A percentile compares a stretch with the other conserved stretches of the same genome.
phyloP scores from a whole-genome alignment of 192 early-diverging fungal genomes.

The Globomyces pollinis-pini region DNA sequence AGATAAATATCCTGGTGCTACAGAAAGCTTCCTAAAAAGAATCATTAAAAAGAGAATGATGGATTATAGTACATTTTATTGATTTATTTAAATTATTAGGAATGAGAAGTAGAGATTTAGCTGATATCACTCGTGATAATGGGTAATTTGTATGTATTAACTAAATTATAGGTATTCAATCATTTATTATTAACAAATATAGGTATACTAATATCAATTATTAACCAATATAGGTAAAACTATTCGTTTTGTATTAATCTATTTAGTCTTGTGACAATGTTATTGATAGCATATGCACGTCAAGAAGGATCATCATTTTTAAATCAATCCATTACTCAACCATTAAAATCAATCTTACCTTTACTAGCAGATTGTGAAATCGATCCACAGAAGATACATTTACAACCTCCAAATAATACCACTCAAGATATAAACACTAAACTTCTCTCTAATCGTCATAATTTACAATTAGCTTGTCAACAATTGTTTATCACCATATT shows the following conservation, averaged over 20 bases:
- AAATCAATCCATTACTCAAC: slow-evolving; percentile 11
- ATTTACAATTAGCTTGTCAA: slow-evolving; percentile 38
- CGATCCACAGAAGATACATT: slow-evolving; percentile 23
- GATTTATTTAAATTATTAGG: no score
- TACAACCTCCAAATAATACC: not conserved
- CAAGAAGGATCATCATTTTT: slow-evolving; percentile 29
- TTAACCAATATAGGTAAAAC: no score
- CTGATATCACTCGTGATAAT: slow-evolving; percentile 42
- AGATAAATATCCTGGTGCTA: slow-evolving; percentile 10
- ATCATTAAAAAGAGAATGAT: slow-evolving; percentile 19
- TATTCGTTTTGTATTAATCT: not conserved
- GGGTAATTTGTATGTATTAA: no score
- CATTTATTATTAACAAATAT: slow-evolving; percentile 10
- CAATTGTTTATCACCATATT: slow-evolving; percentile 39
- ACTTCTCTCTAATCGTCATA: slow-evolving; percentile 26
- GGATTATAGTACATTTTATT: slow-evolving; percentile 23
- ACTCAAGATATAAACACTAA: not conserved
- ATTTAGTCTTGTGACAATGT: slow-evolving; percentile 38
- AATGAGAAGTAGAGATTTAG: slow-evolving; percentile 28
- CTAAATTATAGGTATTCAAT: not conserved
- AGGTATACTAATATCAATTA: slow-evolving; percentile 6
- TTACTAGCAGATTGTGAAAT: slow-evolving; percentile 32
- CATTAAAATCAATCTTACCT: slow-evolving; percentile 19
- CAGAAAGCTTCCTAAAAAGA: slow-evolving; percentile 32
- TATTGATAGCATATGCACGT: slow-evolving; percentile 31